Conservation (phyloP, 2,329 filamentous ascomycete species). For the Monosporascus sp. region DNA sequence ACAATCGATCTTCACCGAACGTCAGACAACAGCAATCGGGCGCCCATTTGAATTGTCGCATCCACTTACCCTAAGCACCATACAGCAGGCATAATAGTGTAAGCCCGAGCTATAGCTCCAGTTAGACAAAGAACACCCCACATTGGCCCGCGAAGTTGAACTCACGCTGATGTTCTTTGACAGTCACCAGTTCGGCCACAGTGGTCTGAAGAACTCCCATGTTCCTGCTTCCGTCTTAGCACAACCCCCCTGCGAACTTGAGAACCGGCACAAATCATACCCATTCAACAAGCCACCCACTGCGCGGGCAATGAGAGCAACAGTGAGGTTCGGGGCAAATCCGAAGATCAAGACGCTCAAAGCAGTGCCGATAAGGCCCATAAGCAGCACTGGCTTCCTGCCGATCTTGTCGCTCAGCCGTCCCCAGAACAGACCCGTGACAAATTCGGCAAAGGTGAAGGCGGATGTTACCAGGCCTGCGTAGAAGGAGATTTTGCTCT, state of each 20-base stretch:
- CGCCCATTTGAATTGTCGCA: background rate
- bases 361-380: slow-evolving; percentile 84
- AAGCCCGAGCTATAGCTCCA: slow-evolving; percentile 65
- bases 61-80: slow-evolving; percentile 81
- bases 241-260: slow-evolving; percentile 15
- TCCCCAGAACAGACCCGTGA: slow-evolving; percentile 89
- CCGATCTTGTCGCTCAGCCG: slow-evolving; percentile 86
- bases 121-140: slow-evolving; percentile 20
- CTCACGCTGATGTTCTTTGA: slow-evolving; percentile 87
- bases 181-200: slow-evolving; percentile 86
- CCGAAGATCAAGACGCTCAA: slow-evolving; percentile 91
- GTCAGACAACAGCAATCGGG: slow-evolving; percentile 19
- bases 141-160: slow-evolving; percentile 10
- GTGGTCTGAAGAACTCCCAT: slow-evolving; percentile 95
- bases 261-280: slow-evolving; percentile 41
- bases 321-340: slow-evolving; percentile 74
- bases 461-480: slow-evolving; percentile 94
- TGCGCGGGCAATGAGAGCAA: slow-evolving; percentile 81
- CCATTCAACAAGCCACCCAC: slow-evolving; percentile 90
- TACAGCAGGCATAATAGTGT: slow-evolving; percentile 95
- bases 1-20: slow-evolving; percentile 67
- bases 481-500: slow-evolving; percentile 81
- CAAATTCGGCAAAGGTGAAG: slow-evolving; percentile 94
- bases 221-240: slow-evolving; percentile 53
- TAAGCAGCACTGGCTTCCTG: slow-evolving; percentile 85